Conservation (phyloP, 768 basidiomycete genomes). For the Pleurotus platypus region DNA sequence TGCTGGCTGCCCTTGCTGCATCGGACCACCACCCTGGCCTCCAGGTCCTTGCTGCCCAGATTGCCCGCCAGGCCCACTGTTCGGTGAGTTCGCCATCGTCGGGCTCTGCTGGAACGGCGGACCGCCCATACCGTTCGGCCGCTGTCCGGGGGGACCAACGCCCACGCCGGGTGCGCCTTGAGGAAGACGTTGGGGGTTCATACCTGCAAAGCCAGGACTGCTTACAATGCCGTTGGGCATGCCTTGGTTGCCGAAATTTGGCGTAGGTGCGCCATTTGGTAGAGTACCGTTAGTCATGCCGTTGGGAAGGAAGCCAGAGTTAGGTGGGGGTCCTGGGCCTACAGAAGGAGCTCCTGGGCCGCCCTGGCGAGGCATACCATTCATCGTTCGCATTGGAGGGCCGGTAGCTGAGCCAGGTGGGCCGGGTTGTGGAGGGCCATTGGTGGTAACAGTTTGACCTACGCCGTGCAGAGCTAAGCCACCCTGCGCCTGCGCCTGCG, state of each 20-base stretch:
- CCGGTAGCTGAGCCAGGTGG: constrained; percentile 12
- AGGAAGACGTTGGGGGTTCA: background rate
- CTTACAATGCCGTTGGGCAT: background rate
- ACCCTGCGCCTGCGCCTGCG: constrained; percentile 3
- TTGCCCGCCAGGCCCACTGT: constrained; percentile 6
- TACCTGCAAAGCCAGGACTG: background rate
- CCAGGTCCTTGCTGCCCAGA: constrained; percentile 10
- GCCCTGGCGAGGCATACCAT: background rate
- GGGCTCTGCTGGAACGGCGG: constrained; percentile 4
- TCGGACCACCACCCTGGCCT: constrained; percentile 2
- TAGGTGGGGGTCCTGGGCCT: background rate
- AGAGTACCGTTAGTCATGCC: background rate
- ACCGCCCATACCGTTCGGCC: background rate
- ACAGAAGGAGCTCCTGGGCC: background rate
- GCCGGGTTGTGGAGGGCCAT: constrained; percentile 14
- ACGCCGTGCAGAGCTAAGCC: constrained; percentile 4
- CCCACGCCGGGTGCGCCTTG: background rate
- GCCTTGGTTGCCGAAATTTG: background rate
- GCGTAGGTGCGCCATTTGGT: background rate
- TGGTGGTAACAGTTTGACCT: constrained; percentile 11
- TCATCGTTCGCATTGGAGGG: constrained; percentile 1
- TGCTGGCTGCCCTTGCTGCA: constrained; percentile 16
- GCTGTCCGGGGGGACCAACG: background rate
- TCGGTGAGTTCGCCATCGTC: constrained; percentile 4
- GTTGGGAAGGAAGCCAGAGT: background rate